phyloP scores from a whole-genome alignment of 129 eudicot genomes.

The Solidago caesia region DNA sequence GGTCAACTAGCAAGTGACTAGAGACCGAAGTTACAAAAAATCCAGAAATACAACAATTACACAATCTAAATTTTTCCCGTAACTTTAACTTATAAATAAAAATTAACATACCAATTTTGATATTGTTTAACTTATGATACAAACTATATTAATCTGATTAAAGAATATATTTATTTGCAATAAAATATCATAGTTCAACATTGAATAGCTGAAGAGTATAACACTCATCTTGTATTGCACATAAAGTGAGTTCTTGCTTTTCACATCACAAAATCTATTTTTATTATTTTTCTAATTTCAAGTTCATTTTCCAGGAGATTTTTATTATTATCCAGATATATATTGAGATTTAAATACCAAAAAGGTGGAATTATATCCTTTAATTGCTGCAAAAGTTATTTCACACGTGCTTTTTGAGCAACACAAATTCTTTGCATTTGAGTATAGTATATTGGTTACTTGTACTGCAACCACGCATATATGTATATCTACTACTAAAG shows the following conservation, averaged over 20 bases:
- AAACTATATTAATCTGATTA: too few species aligned
- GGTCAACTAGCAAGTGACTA: too few species aligned
- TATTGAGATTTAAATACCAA: constrained; percentile 16
- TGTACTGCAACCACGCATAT: background rate
- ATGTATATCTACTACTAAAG: background rate
- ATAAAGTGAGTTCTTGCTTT: constrained; percentile 31
- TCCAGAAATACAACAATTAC: too few species aligned
- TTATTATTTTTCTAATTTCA: background rate
- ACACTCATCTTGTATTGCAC: constrained; percentile 33
- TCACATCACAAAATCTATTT: constrained; percentile 24
- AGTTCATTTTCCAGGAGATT: background rate
- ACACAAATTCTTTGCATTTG: constrained; percentile 30
- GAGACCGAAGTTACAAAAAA: too few species aligned
- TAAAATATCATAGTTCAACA: too few species aligned
- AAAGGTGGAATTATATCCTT: constrained; percentile 33
- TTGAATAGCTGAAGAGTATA: constrained; percentile 1
- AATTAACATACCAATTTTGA: too few species aligned
- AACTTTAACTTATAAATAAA: too few species aligned
- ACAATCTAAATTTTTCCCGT: too few species aligned
- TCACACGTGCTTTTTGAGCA: constrained; percentile 26
- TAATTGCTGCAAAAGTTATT: constrained; percentile 43
- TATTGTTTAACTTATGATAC: too few species aligned
- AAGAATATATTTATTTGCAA: background rate
- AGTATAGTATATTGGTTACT: constrained; percentile 19
- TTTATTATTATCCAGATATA: constrained; percentile 17